Base-by-base conservation (phyloP, 164 flowering plant species). In the Aristolochia fimbriata region DNA sequence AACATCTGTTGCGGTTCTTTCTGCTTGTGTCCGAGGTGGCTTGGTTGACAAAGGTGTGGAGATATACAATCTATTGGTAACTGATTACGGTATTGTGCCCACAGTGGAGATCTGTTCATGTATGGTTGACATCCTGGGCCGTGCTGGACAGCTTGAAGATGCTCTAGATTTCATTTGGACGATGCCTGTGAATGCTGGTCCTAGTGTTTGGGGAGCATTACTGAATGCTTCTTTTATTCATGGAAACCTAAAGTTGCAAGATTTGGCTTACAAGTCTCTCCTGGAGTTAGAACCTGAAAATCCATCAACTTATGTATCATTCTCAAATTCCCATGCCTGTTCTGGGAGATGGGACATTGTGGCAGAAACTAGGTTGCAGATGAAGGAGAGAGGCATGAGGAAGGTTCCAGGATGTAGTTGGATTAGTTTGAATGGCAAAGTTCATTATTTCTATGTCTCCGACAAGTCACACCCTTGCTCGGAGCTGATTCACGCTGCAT, bases 401-500 rank as follows among this genome's bases (percentile, higher is more conserved):
- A 86, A 84, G 70, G 31, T 73, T 30, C 83, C 93, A 24, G 96
- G 93, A 17, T 81, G 86, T 70, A 88, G 96, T 75, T 88, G 96
- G 96, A 78, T 88, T 51, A 76, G 57, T 60, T 66, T 83, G 48
- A 70, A 70, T 60, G 55, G 72, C 57, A 53, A 60, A 50, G 77
- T 78, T 24, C 84, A 80, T 65, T 70, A 73, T 58, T 85, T 88
- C 55, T 70, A 59, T 68, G 88, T 73, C 57, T 82, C 87, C 23
- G 88, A 85, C 68, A 79, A 77, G 63, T 65, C 73, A 22, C 91
- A 83, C 71, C 80, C 80, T 23, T 66, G 66, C 65, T 64, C 80
- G 2, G 58, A 55, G 50, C 51, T 58, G 45, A 77, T 83, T 45
- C 74, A 84, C 62, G 66, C 71, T 50, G 71, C 78, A 71, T 71